Evolutionary conservation across 768 basidiomycete species (phyloP).

Genomic region (Lentinula boryana): DNA sequence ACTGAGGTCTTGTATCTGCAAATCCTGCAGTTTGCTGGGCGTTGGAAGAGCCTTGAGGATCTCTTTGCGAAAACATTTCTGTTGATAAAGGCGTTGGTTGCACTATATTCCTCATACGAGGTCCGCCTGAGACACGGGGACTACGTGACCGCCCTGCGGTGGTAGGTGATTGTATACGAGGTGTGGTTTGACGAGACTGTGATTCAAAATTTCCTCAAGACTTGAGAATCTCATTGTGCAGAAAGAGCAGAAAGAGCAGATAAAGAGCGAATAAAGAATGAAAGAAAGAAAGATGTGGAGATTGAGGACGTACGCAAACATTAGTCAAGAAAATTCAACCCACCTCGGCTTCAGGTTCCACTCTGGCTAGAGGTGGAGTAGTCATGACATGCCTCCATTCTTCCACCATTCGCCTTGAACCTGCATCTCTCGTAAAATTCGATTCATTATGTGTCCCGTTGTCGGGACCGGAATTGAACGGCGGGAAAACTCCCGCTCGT

Average conservation of each 20-base stretch:
- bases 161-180: not conserved
- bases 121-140: not conserved
- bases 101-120: not conserved
- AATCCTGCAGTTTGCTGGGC: not conserved
- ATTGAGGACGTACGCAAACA: not conserved
- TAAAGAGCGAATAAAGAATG: not conserved
- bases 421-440: not conserved
- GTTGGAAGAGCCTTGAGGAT: not conserved
- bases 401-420: not conserved
- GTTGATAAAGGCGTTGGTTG: not conserved
- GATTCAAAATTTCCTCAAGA: not conserved
- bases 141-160: not conserved
- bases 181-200: not conserved
- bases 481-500: not conserved
- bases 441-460: no score
- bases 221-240: slow-evolving; percentile 1
- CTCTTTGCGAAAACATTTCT: not conserved
- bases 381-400: slow-evolving; percentile 3
- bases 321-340: not conserved
- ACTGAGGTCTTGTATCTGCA: not conserved
- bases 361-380: not conserved
- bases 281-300: not conserved
- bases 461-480: not conserved
- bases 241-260: not conserved
- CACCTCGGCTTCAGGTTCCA: not conserved